Conservation (phyloP, 176 grass and related monocot genomes). For the Oryza meyeriana region DNA sequence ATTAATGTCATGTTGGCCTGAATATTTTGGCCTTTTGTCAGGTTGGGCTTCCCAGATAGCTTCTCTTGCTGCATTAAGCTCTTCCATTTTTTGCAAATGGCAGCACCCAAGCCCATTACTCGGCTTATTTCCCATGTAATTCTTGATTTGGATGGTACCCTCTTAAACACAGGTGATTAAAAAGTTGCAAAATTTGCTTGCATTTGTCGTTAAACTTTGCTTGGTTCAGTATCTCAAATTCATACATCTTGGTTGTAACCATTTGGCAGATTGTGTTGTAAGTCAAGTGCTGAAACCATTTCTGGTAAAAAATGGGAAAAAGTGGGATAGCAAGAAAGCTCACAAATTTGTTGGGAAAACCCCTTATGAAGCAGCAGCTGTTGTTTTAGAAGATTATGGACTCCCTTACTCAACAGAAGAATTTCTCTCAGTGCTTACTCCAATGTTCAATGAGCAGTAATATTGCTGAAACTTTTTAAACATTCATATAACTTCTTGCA, state of each 20-base stretch:
- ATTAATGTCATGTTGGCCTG: neutral
- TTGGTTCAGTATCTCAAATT: conserved; percentile 12
- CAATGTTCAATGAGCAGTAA: conserved; percentile 83
- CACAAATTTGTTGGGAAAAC: conserved; percentile 74
- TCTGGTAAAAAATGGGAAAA: conserved; percentile 72
- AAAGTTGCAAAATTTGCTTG: neutral
- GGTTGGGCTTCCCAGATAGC: conserved; percentile 39
- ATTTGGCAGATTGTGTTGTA: conserved; percentile 65
- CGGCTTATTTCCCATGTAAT: conserved; percentile 76
- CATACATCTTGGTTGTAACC: conserved; percentile 23
- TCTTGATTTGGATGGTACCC: conserved; percentile 94
- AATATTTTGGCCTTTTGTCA: conserved; percentile 37
- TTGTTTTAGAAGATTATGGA: conserved; percentile 72
- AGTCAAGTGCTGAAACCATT: conserved; percentile 70
- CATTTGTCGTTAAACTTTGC: neutral
- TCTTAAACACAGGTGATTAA: conserved; percentile 82
- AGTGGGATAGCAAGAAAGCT: conserved; percentile 75
- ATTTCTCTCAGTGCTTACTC: conserved; percentile 66
- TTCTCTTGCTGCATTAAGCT: conserved; percentile 35
- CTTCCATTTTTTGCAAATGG: conserved; percentile 49
- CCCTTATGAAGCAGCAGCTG: conserved; percentile 69
- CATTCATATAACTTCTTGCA: conserved; percentile 11
- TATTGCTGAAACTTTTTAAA: conserved; percentile 2
- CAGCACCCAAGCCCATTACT: conserved; percentile 45
- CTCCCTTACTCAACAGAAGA: conserved; percentile 86